Evolutionary conservation across 2,329 filamentous ascomycete species (phyloP).

Genomic region (Cryphonectria radicalis): DNA sequence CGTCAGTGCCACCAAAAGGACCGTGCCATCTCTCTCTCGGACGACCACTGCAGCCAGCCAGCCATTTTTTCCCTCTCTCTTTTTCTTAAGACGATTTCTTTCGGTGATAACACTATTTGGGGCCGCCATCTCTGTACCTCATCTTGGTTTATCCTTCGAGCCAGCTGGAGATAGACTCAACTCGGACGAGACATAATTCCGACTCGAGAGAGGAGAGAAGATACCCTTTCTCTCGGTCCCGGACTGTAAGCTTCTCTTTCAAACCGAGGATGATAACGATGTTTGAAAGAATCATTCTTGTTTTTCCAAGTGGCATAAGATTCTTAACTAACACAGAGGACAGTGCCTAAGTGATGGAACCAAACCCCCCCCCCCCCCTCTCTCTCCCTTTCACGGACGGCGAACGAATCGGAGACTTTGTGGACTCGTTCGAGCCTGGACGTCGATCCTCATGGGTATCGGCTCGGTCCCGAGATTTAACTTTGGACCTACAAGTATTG

Average conservation of each 20-base stretch:
- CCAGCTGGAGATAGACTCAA: neutral
- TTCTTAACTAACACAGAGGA: too few relatives aligned
- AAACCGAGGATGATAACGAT: too few relatives aligned
- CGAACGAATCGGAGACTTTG: conserved; percentile 6
- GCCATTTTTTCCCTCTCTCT: too few relatives aligned
- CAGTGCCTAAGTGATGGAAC: too few relatives aligned
- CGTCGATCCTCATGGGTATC: conserved; percentile 3
- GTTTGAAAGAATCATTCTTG: too few relatives aligned
- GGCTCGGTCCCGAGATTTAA: conserved; percentile 3
- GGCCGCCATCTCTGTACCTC: neutral
- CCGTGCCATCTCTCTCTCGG: neutral
- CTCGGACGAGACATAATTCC: neutral
- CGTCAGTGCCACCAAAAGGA: neutral
- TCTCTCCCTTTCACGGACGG: too few relatives aligned
- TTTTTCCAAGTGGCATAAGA: too few relatives aligned
- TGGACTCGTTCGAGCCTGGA: neutral
- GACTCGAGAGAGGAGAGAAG: neutral
- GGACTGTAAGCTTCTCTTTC: too few relatives aligned
- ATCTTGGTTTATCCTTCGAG: neutral
- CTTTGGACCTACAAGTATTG: neutral
- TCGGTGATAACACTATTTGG: neutral
- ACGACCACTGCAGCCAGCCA: too few relatives aligned
- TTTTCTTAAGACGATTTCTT: neutral
- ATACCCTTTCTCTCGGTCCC: too few relatives aligned
- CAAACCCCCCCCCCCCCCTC: too few relatives aligned